Evolutionary conservation across 2,329 filamentous ascomycete genomes (phyloP).

Genomic region (Cadophora luteo-olivacea): DNA sequence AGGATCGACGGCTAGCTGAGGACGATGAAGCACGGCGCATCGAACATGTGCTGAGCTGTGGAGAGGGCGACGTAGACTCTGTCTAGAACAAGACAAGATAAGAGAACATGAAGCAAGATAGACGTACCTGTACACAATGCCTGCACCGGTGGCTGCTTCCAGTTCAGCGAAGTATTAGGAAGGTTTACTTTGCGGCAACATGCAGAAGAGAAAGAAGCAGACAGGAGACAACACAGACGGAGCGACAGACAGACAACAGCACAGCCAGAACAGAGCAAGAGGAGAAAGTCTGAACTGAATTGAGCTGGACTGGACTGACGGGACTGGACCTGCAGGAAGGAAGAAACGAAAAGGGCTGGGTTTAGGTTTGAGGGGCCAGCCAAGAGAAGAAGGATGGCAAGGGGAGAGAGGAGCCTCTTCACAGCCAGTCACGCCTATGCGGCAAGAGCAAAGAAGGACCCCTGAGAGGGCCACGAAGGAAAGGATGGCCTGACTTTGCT

Average conservation of each 20-base stretch:
- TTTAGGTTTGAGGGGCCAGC: conserved; percentile 12
- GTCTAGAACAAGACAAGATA: conserved; percentile 2
- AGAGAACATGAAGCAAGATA: background rate
- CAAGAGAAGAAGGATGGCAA: conserved; percentile 12
- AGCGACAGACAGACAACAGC: conserved; percentile 13
- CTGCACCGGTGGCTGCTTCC: conserved; percentile 44
- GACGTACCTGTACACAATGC: conserved; percentile 45
- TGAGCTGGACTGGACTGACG: too few species aligned
- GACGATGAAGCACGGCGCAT: conserved; percentile 30
- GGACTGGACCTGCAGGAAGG: background rate
- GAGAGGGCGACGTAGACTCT: conserved; percentile 8
- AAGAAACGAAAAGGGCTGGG: conserved; percentile 10
- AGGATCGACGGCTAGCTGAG: conserved; percentile 31
- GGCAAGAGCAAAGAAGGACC: conserved; percentile 15
- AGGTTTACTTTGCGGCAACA: conserved; percentile 26
- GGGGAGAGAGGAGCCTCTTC: conserved; percentile 3
- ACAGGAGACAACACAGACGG: conserved; percentile 8
- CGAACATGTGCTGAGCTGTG: conserved; percentile 25
- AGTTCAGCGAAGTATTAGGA: conserved; percentile 36
- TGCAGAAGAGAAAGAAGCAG: conserved; percentile 25
- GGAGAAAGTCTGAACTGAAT: background rate
- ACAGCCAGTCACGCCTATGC: conserved; percentile 4
- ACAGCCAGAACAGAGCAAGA: conserved; percentile 21
- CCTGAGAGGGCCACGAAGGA: conserved; percentile 1
- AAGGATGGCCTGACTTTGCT: conserved; percentile 29